A percentile compares a stretch with the other conserved stretches of the same genome.
These are phyloP conservation scores for Pestalotiopsis sp. DNA, from an alignment of 2,329 filamentous ascomycete species.

Conservation along the genomic window DNA sequence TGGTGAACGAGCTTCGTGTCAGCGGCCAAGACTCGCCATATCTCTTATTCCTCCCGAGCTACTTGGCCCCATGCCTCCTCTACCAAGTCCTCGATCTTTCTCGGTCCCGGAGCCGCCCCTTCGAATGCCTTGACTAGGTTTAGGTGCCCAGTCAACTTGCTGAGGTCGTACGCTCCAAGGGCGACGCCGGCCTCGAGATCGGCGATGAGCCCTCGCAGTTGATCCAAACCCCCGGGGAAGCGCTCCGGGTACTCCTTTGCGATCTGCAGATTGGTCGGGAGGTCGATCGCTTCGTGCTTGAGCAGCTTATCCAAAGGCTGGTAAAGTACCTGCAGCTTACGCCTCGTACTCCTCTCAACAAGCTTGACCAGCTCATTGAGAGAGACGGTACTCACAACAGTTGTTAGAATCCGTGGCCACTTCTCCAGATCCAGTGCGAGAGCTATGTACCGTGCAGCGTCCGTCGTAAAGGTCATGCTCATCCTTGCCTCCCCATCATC, in stretches of 20 bases:
- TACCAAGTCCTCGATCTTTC: constrained; percentile 20
- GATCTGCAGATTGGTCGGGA: constrained; percentile 30
- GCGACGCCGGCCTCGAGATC: constrained; percentile 34
- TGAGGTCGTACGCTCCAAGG: constrained; percentile 32
- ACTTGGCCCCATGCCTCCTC: constrained; percentile 20
- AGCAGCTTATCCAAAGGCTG: constrained; percentile 27
- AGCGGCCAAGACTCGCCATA: neutral
- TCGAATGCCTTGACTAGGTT: constrained; percentile 26
- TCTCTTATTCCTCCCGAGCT: neutral
- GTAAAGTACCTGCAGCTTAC: constrained; percentile 27
- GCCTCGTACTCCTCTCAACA: constrained; percentile 21
- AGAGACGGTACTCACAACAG: constrained; percentile 28
- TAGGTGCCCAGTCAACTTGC: constrained; percentile 18
- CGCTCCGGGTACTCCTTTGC: constrained; percentile 25
- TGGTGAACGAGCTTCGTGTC: neutral
- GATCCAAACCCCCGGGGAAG: constrained; percentile 27
- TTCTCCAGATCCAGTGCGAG: constrained; percentile 30
- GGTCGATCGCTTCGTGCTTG: constrained; percentile 22
- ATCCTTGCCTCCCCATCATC: constrained; percentile 33
- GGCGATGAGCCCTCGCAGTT: constrained; percentile 28
- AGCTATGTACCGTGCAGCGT: constrained; percentile 32
- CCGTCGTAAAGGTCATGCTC: constrained; percentile 34
- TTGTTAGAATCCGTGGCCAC: constrained; percentile 33
- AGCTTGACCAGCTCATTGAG: constrained; percentile 32
- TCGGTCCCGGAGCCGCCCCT: constrained; percentile 17